Conservation (phyloP, 768 basidiomycete genomes). For the Omphalotus guepiniiformis region DNA sequence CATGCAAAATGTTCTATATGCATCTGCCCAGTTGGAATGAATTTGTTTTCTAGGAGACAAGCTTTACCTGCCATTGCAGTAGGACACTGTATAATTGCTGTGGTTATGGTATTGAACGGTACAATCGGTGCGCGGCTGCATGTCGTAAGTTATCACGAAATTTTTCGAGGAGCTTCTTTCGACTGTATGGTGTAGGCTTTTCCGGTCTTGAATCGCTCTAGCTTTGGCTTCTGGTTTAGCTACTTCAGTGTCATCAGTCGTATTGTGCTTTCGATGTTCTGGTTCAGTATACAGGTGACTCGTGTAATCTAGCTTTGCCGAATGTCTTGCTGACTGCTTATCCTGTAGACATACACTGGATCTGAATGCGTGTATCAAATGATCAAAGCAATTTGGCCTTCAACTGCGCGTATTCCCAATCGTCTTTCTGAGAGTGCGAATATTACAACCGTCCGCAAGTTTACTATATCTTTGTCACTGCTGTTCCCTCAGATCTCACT, state of each 20-base stretch:
- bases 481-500: neutral
- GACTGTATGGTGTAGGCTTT: neutral
- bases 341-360: conserved; percentile 45
- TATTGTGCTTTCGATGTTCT: conserved; percentile 73
- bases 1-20: neutral
- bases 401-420: conserved; percentile 60
- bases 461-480: neutral
- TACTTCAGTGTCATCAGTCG: conserved; percentile 83
- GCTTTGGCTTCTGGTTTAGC: conserved; percentile 87
- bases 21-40: neutral
- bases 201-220: conserved; percentile 75
- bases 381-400: conserved; percentile 84
- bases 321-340: neutral
- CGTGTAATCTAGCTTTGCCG: conserved; percentile 4
- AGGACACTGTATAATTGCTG: conserved; percentile 67
- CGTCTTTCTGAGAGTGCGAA: conserved; percentile 49
- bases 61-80: conserved; percentile 66
- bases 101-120: conserved; percentile 75
- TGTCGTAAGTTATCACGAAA: conserved; percentile 33
- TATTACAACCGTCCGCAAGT: conserved; percentile 60
- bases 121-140: conserved; percentile 74
- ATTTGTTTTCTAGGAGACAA: conserved; percentile 44
- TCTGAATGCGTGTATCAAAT: conserved; percentile 80
- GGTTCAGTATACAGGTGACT: conserved; percentile 72
- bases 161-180: conserved; percentile 37